Base-by-base conservation (phyloP, 768 basidiomycete genomes). In the Termitomyces sp. region DNA sequence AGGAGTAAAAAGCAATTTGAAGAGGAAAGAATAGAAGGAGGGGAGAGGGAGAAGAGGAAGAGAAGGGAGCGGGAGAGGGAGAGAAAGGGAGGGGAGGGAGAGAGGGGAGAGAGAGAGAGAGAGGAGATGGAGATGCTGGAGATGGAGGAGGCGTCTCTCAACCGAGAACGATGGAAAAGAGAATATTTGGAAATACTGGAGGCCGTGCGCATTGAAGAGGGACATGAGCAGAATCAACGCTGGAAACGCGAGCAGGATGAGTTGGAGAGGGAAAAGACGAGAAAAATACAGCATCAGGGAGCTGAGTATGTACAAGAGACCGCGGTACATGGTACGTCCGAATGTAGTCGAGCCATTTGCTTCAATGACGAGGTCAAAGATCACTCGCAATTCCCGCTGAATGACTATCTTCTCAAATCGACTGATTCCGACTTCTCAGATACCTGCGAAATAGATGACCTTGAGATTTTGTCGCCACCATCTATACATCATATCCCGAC, bases 391-490 rank as follows among this genome's bases (percentile, higher is more conserved):
- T 13, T 39, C n/a, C 51, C 26, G 10, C 32, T 52, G 37, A 39
- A 52, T 29, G 44, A 24, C 8, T 34, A 42, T 39, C 14, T 51
- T 16, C 44, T 60, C 24, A 41, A 42, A 24, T 43, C 55, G 32
- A 49, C 36, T 34, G 43, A 51, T 3, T 22, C 56, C 50, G 59
- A 55, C 16, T 27, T 36, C 5, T 50, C 51, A 5, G 57, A 61
- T 26, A 37, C 44, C 36, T 50, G 54, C 14, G 59, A 61, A 10
- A 68, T 67, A 22, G 69, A 68, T 6, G 68, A 65, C 46, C 56
- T 57, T 22, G 66, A 69, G 27, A 43, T 59, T 43, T 43, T 64
- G 12, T 61, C 60, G n/a, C 63, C 61, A 27, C 64, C 63, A 29
- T 59, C 59, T 39, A 52, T 41, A 29, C 66, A 65, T 41, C 55